Evolutionary conservation across 805 yeast species (phyloP).

Genomic region (Vanderwaltozyma tropicalis): DNA sequence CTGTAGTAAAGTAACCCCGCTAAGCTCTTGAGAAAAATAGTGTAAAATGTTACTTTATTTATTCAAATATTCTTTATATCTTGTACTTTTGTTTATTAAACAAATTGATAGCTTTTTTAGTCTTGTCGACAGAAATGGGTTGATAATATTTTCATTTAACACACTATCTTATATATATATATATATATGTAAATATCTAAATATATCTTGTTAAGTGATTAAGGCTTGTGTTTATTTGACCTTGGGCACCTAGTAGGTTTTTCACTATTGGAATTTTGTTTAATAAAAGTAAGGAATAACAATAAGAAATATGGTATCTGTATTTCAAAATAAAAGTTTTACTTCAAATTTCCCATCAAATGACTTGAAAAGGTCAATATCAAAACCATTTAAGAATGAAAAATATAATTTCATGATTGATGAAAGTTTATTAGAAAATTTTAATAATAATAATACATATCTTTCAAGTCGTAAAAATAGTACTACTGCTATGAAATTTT

Average conservation of each 20-base stretch:
- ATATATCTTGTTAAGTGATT: not conserved
- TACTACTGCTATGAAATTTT: slow-evolving; percentile 1
- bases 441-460: not conserved
- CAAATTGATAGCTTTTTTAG: too few relatives aligned
- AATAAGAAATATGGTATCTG: not conserved
- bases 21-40: too few relatives aligned
- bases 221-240: not conserved
- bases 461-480: not conserved
- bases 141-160: too few relatives aligned
- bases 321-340: not conserved
- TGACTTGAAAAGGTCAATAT: slow-evolving; percentile 2
- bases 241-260: not conserved
- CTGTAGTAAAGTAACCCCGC: too few relatives aligned
- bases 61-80: too few relatives aligned
- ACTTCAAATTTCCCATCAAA: not conserved
- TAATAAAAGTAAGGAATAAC: too few relatives aligned
- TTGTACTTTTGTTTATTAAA: too few relatives aligned
- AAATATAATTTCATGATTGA: not conserved
- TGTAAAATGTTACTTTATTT: too few relatives aligned
- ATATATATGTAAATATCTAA: too few relatives aligned
- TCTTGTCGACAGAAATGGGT: too few relatives aligned
- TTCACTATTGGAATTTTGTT: too few relatives aligned
- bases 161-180: too few relatives aligned
- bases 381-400: not conserved
- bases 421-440: not conserved